Evolutionary conservation across 31 red algal species (phyloP).

Genomic region (Odonthalia washingtoniensis): DNA sequence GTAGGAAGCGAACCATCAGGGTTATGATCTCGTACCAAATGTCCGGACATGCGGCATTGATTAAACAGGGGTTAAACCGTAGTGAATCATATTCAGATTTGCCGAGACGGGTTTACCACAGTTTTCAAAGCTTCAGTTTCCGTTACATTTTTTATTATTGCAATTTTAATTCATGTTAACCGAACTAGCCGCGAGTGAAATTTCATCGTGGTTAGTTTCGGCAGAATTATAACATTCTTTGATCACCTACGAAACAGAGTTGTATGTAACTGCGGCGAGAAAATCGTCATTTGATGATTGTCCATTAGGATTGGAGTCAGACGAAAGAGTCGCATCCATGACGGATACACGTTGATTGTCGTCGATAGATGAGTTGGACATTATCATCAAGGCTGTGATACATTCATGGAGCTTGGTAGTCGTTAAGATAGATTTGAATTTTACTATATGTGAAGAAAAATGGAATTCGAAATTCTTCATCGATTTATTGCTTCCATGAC

Average conservation of each 20-base stretch:
- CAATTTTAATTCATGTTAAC: neutral
- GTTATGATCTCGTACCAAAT: no score
- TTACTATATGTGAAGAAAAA: neutral
- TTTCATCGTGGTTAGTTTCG: neutral
- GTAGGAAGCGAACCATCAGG: no score
- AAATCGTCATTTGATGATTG: constrained; percentile 1
- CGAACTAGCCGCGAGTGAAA: neutral
- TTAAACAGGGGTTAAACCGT: no score
- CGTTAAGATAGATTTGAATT: neutral
- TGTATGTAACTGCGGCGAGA: constrained; percentile 16
- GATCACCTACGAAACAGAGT: neutral
- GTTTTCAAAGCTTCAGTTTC: neutral
- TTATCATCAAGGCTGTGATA: constrained; percentile 27
- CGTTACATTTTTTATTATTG: neutral
- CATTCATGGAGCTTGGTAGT: neutral
- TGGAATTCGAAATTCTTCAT: no score
- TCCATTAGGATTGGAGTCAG: neutral
- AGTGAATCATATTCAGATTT: no score
- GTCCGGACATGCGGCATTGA: no score
- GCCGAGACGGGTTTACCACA: no score
- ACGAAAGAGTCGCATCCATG: neutral
- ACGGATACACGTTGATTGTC: neutral
- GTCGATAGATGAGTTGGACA: neutral
- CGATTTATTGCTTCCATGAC: neutral
- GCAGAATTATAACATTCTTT: neutral